Conservation (phyloP, 148 eudicot species). For the Linanthus parryae region DNA sequence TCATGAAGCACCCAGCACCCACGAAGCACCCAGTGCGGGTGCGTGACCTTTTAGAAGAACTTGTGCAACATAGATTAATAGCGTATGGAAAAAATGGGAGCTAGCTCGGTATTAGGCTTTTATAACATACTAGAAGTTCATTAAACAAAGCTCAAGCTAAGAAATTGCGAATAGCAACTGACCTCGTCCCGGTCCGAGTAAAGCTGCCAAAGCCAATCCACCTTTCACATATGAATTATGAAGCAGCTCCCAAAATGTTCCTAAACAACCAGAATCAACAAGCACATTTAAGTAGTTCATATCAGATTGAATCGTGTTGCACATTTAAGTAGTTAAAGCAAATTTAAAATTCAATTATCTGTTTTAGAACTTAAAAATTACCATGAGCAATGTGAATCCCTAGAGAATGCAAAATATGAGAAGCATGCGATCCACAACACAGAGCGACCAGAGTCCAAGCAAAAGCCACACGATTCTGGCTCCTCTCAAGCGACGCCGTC, state of each 20-base stretch:
- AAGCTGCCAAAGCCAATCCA: slow-evolving; percentile 72
- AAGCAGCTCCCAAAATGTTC: slow-evolving; percentile 62
- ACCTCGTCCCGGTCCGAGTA: slow-evolving; percentile 98
- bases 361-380: too few relatives aligned
- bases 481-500: slow-evolving; percentile 46
- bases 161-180: slow-evolving; percentile 11
- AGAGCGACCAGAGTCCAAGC: slow-evolving; percentile 90
- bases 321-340: too few relatives aligned
- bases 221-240: slow-evolving; percentile 87
- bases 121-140: slow-evolving; percentile 1
- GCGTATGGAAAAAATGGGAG: too few relatives aligned
- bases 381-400: slow-evolving; percentile 93
- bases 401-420: slow-evolving; percentile 73
- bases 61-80: too few relatives aligned
- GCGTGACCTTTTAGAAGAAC: too few relatives aligned
- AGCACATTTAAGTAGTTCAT: neutral
- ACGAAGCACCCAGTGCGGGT: too few relatives aligned
- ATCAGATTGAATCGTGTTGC: too few relatives aligned
- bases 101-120: too few relatives aligned
- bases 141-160: neutral
- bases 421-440: slow-evolving; percentile 82
- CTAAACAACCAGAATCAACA: slow-evolving; percentile 28
- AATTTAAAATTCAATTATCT: too few relatives aligned
- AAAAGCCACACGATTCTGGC: slow-evolving; percentile 60
- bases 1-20: too few relatives aligned